These are phyloP conservation scores for Ceratocystis papillata DNA, from an alignment of 2,329 filamentous ascomycete genomes.

Conservation along the genomic window DNA sequence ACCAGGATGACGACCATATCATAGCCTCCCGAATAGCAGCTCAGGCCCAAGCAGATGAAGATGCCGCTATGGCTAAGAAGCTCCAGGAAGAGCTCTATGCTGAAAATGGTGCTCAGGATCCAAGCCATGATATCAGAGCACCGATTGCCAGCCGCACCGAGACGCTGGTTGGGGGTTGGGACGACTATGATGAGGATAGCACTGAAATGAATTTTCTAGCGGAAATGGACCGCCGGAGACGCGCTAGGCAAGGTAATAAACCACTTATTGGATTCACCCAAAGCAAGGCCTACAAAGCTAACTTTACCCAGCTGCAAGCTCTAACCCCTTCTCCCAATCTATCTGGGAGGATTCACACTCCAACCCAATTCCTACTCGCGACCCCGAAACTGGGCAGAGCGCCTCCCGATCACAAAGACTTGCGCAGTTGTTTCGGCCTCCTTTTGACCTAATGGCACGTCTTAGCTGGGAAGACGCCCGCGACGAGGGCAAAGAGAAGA, in stretches of 20 bases:
- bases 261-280: neutral
- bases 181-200: slow-evolving; percentile 13
- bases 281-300: neutral
- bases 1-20: slow-evolving; percentile 34
- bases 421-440: slow-evolving; percentile 84
- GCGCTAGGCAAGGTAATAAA: slow-evolving; percentile 18
- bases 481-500: slow-evolving; percentile 70
- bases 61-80: slow-evolving; percentile 83
- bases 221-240: slow-evolving; percentile 19
- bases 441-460: slow-evolving; percentile 76
- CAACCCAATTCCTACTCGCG: neutral
- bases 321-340: slow-evolving; percentile 34
- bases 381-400: slow-evolving; percentile 23
- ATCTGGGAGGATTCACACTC: slow-evolving; percentile 32
- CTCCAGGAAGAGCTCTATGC: slow-evolving; percentile 87
- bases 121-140: slow-evolving; percentile 61
- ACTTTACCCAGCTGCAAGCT: slow-evolving; percentile 15
- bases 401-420: slow-evolving; percentile 62
- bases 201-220: slow-evolving; percentile 14
- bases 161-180: slow-evolving; percentile 58
- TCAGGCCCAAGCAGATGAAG: slow-evolving; percentile 62
- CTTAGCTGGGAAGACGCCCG: slow-evolving; percentile 75
- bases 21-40: slow-evolving; percentile 35
- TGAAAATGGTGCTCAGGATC: slow-evolving; percentile 34
- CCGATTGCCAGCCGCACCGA: slow-evolving; percentile 87